Evolutionary conservation across 805 yeast species (phyloP).

Genomic region (Metschnikowia cubensis): DNA sequence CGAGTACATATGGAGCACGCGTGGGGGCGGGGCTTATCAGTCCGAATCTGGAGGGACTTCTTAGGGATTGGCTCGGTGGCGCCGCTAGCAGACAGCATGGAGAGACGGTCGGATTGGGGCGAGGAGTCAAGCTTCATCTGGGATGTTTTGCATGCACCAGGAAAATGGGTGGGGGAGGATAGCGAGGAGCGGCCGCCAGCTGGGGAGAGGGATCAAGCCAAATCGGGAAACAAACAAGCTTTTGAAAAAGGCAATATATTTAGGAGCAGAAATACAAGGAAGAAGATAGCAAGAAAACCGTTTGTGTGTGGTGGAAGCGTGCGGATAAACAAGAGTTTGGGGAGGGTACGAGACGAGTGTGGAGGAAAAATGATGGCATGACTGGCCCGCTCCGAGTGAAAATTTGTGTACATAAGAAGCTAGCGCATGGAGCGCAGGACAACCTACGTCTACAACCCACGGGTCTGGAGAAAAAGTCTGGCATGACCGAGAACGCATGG

Average conservation of each 20-base stretch:
- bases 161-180: background rate
- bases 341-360: background rate
- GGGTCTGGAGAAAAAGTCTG: slow-evolving; percentile 3
- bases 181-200: background rate
- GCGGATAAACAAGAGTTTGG: background rate
- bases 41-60: slow-evolving; percentile 76
- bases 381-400: slow-evolving; percentile 1
- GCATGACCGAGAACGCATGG: background rate
- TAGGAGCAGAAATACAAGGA: background rate
- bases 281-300: background rate
- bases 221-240: background rate
- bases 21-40: slow-evolving; percentile 93
- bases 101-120: slow-evolving; percentile 2
- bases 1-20: slow-evolving; percentile 87
- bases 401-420: slow-evolving; percentile 1
- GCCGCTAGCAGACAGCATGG: slow-evolving; percentile 10
- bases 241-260: background rate
- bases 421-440: slow-evolving; percentile 4
- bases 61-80: slow-evolving; percentile 72
- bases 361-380: slow-evolving; percentile 6
- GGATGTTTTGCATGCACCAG: background rate
- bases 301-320: background rate
- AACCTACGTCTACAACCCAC: background rate
- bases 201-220: background rate
- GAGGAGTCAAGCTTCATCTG: background rate